phyloP scores from a whole-genome alignment of 2,329 filamentous ascomycete species.

The Scytalidium lignicola region DNA sequence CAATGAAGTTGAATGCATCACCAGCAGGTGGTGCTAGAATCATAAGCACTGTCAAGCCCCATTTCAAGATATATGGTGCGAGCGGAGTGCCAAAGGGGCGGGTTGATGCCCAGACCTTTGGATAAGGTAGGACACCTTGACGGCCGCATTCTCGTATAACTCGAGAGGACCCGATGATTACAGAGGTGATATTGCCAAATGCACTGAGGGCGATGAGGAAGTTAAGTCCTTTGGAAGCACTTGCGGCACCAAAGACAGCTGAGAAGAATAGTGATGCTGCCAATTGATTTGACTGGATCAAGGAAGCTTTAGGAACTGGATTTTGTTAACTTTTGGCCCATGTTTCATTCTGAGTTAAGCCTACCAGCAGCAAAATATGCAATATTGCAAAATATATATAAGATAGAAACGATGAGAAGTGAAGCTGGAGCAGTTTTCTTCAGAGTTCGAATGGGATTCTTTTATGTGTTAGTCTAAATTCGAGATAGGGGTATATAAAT shows the following conservation, averaged over 20 bases:
- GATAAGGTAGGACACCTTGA: constrained; percentile 57
- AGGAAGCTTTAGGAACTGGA: constrained; percentile 45
- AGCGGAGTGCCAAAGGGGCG: constrained; percentile 59
- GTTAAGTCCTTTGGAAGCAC: constrained; percentile 48
- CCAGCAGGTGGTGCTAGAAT: constrained; percentile 56
- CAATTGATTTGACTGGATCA: constrained; percentile 46
- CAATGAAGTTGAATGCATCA: constrained; percentile 61
- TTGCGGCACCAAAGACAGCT: constrained; percentile 47
- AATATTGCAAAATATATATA: constrained; percentile 56
- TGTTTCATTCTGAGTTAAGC: background rate
- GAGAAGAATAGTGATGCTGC: constrained; percentile 55
- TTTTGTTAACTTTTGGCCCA: background rate
- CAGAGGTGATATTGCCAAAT: constrained; percentile 54
- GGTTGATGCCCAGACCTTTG: constrained; percentile 57
- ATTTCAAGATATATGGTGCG: constrained; percentile 54
- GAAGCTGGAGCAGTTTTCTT: constrained; percentile 45
- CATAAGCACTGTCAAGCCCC: constrained; percentile 52
- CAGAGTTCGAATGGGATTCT: constrained; percentile 53
- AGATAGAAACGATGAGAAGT: constrained; percentile 43
- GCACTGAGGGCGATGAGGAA: constrained; percentile 52
- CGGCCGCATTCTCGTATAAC: constrained; percentile 54
- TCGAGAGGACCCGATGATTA: constrained; percentile 49
- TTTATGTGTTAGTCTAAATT: background rate
- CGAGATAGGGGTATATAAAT: no score
- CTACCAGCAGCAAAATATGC: constrained; percentile 53